Evolutionary conservation across 2,329 filamentous ascomycete genomes (phyloP), one percentile per base, ranked within the genome.

Genomic region (Immersiporthe knoxdaviesiana): DNA sequence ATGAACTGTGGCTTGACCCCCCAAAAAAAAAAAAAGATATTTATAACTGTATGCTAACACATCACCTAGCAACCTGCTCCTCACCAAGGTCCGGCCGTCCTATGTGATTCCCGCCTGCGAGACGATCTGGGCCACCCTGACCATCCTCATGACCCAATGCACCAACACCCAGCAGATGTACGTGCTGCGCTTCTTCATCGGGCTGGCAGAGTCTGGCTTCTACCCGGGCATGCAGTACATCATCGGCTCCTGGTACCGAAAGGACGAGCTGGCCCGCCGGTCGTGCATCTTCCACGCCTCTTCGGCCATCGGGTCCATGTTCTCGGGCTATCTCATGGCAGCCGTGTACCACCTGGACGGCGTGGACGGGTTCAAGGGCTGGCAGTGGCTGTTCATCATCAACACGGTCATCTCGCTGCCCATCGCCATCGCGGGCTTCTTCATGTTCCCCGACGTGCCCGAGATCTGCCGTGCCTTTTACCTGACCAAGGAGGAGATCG

Each of bases 331-430:
- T 68, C 78, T 88, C 0, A 85, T 87, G 76, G 67, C 68, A 0
- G 68, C 69, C 6, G 63, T 63, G 27, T 64, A 64, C 27, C 83
- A 83, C 37, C 78, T 88, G 0, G 84, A 84, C 41, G 85, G 85
- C 0, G 77, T 82, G 0, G 75, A 75, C 14, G 85, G 85, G 0
- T 81, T 83, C 74, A 77, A 81, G 0, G 85, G 85, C 0, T 88
- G 85, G 85, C 78, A 83, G 70, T 85, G 83, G 85, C 78, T 88
- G 0, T 89, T 89, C 68, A 84, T 89, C 52, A 84, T 88, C 56
- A 85, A 88, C 72, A 84, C 84, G 0, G 78, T 87, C 52, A 87
- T 88, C 72, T 86, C 84, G 2, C 78, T 88, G 3, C 86, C 86
- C 0, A 83, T 88, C 18, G 84, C 84, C 1, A 68, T 88, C 1